phyloP scores from a whole-genome alignment of 306 rosid species.

The Parietaria judaica region DNA sequence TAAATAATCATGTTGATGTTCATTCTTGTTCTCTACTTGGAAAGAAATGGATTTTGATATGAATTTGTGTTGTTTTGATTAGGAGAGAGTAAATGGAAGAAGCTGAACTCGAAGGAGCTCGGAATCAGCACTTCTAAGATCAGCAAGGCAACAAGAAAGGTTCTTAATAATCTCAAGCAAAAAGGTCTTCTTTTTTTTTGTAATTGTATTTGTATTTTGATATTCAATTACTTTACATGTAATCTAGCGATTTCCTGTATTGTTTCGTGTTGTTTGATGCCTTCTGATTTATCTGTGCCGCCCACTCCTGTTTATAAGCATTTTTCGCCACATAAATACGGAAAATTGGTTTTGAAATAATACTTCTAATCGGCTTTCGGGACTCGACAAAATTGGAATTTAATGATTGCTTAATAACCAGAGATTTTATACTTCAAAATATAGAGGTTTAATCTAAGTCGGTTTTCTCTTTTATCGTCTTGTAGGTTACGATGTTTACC shows the following conservation, averaged over 20 bases:
- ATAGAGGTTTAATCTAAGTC: neutral
- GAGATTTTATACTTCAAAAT: no score
- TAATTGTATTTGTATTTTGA: neutral
- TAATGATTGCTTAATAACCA: no score
- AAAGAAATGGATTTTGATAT: neutral
- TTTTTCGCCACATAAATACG: no score
- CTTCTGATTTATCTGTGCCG: no score
- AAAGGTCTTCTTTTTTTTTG: conserved; percentile 33
- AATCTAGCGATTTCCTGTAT: no score
- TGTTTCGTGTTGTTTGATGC: no score
- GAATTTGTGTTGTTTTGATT: no score
- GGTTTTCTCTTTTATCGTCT: neutral
- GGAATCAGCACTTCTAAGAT: conserved; percentile 66
- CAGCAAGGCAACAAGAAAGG: conserved; percentile 49
- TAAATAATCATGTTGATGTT: no score
- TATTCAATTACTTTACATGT: neutral
- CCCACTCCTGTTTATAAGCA: no score
- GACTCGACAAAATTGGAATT: no score
- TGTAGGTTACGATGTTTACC: conserved; percentile 46
- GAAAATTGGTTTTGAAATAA: no score
- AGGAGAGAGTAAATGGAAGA: conserved; percentile 55
- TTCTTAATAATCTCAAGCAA: conserved; percentile 56
- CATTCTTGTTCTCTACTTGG: neutral
- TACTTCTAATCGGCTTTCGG: no score
- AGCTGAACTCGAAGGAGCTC: conserved; percentile 58